Conservation (phyloP, 192 early-diverging fungal genomes). For the Geranomyces michiganensis region DNA sequence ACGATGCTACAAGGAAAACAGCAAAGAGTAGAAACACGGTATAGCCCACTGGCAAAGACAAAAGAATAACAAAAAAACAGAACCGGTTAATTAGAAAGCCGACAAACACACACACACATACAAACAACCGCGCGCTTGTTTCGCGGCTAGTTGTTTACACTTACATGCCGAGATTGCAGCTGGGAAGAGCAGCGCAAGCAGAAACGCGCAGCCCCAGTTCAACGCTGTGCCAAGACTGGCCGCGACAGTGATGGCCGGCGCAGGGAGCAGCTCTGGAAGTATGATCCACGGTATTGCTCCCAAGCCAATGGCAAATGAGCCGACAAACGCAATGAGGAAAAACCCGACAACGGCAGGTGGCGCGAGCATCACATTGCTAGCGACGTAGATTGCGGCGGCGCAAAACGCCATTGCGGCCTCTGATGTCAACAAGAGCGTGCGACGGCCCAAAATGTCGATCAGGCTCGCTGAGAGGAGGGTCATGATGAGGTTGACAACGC, state of each 20-base stretch:
- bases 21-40: constrained; percentile 71
- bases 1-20: constrained; percentile 62
- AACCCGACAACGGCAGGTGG: constrained; percentile 34
- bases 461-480: constrained; percentile 66
- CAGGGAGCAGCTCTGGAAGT: constrained; percentile 75
- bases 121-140: not conserved
- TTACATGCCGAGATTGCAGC: constrained; percentile 46
- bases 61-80: constrained; percentile 63
- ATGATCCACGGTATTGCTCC: constrained; percentile 90
- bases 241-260: constrained; percentile 72
- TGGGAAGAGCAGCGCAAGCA: constrained; percentile 68
- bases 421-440: constrained; percentile 65
- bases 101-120: not conserved
- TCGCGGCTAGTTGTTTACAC: constrained; percentile 10
- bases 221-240: constrained; percentile 71
- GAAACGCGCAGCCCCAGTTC: constrained; percentile 72
- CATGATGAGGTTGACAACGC: constrained; percentile 60
- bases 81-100: constrained; percentile 41
- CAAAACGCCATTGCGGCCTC: constrained; percentile 64
- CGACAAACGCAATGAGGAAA: constrained; percentile 70
- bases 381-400: constrained; percentile 31
- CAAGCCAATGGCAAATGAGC: constrained; percentile 73
- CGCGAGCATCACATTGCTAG: constrained; percentile 52
- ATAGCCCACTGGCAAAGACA: constrained; percentile 43
- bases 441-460: constrained; percentile 71